Evolutionary conservation across 306 rosid genomes (phyloP), one percentile per base, ranked within the genome.

Genomic region (Corylus heterophylla): DNA sequence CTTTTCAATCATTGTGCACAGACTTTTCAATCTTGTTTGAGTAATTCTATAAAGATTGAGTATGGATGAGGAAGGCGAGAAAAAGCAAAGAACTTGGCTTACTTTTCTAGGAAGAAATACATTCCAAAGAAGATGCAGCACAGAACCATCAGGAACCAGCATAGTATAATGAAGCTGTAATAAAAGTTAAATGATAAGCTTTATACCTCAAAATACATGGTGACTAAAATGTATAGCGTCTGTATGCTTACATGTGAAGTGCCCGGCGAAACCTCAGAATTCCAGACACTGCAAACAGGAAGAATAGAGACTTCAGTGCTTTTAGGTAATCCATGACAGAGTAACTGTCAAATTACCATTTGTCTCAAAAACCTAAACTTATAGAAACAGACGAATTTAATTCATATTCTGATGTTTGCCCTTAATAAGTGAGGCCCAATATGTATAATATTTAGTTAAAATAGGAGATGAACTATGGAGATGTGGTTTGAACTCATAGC

Each of bases 71-170:
- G 67, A 37, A 77, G 29, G 16, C 0, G 54, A 70, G 10, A 54
- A 74, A 68, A 45, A 22, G 56, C 62, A 55, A 83, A 81, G 74
- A 67, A 14, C 5, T 54, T 55, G 70, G 61, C 66, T 83, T 87
- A 93, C 97, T 86, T 85, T 61, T 86, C 82, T 16, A 93, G 75
- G 85, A 82, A 87, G 85, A 88, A 86, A 78, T 88, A 93, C 49
- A 88, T 63, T 70, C 93, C 98, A 69, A 87, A 89, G 76, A 88
- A 87, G 37, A 93, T 20, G 93, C 93, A 93, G 81, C 92, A 88
- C 51, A 91, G 58, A 76, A 79, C 82, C 31, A 89, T 87, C 72
- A 91, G 71, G 81, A 88, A 67, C 97, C 98, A 93, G 82, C 92
- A 91, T 1, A 91, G n/a, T 47, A 80, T 0, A 29, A 87, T 81